Base-by-base conservation (phyloP, 2,329 filamentous ascomycete species). In the Chaetomiaceae sp. region DNA sequence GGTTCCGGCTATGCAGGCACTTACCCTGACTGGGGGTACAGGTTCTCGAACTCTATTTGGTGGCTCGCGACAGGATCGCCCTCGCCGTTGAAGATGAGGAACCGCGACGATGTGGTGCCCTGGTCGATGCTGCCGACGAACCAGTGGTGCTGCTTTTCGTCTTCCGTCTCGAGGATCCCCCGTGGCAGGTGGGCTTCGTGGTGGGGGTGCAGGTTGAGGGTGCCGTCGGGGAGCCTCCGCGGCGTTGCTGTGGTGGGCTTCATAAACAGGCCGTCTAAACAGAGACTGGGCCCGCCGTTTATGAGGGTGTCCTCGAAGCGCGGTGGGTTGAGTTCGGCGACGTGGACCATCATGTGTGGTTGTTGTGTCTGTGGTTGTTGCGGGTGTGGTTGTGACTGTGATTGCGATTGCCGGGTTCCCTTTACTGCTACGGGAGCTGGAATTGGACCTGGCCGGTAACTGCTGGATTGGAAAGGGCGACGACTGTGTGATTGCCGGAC, bases 61-160 rank as follows among this genome's bases (percentile, higher is more conserved):
- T 95, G 89, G 60, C 83, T 85, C 33, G 87, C 89, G 39, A 93
- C 79, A 4, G 87, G 87, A 53, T 86, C 82, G 49, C 90, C 89
- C 37, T 79, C 72, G 57, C 82, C 82, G 69, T 95, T 84, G 72
- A 96, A 96, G 65, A 96, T 91, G 60, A 96, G 79, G 70, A 96
- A 96, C 33, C 90, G 81, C 30, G 89, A 88, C 53, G 87, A 92
- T 27, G 90, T 96, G 12, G 90, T 96, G 52, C 90, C 90, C 64
- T 95, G 89, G 65, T 96, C 90, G 65, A 96, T 91, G 60, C 87
- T 88, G 54, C 89, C 90, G 54, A 95, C 85, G 63, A 88, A 95
- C 70, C 62, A 75, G 52, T 81, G 68, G 50, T 71, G 57, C 34
- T 53, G 47, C 40, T 54, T 46, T 47, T 62, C 61, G 16, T 58